Evolutionary conservation across 2,329 filamentous ascomycete species (phyloP), one percentile per base, ranked within the genome.

Genomic region (Aspergillus phoenicis): DNA sequence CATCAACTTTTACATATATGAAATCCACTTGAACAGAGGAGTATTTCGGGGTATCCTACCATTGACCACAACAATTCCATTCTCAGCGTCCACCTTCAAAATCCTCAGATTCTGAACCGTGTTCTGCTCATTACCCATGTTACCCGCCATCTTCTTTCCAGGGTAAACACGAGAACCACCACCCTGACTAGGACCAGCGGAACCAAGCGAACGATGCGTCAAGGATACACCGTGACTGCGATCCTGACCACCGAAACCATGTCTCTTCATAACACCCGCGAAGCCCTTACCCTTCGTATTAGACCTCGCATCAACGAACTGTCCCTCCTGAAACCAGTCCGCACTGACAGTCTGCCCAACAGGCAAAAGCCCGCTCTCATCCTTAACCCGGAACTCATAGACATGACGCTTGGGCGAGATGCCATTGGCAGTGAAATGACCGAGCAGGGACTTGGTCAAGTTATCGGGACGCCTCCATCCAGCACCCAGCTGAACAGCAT

Each of bases 131-230:
- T 90, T 91, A 65, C 95, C 95, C 95, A 99, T 98, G 62, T 91
- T 87, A 58, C 95, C 95, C 3, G 95, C 87, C 95, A 99, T 99
- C 81, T 93, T 95, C 87, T 99, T 99, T 62, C 95, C 95, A 0
- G 95, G 95, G 73, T 93, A 82, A 24, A 99, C 94, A 79, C 95
- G 87, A 64, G 91, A 96, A 80, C 95, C 95, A 74, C 90, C 89
- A 66, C 95, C 95, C 79, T 99, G 95, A 69, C 90, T 91, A 62
- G 90, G 91, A 75, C 95, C 95, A 7, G 89, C 85, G 36, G 92
- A 94, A 83, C 95, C 95, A 81, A 97, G 91, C 28, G 91, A 91
- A 73, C 95, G 87, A 84, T 99, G 95, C 73, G 91, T 93, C 81
- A 93, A 88, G 73, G 93, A 97, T 80, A 96, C 94, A 85, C 95